Base-by-base conservation (phyloP, 192 early-diverging fungal species). In the Oehlia diaphana region DNA sequence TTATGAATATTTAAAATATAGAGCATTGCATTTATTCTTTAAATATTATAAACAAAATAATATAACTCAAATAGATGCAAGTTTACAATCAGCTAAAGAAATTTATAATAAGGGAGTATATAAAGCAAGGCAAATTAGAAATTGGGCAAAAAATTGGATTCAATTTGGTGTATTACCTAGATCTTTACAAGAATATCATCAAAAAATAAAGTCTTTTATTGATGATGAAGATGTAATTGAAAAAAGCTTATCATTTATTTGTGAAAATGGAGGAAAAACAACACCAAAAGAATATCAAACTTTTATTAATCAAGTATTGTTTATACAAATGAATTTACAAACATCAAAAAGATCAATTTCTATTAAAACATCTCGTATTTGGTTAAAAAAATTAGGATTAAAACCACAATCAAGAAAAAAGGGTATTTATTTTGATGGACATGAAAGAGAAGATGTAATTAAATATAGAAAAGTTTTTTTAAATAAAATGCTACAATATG, bases 381-480 rank as follows among this genome's bases (percentile, higher is more conserved):
- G 14, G 37, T 1, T 70, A 16, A 37, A 5, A 70, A 70, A 42
- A 9, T 37, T 70, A 26, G 68, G 39, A 5, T 42, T 70, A 70
- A 7, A n/a, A 33, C 39, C 14, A 21, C 37, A 70, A 42, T 33
- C 13, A 6, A 70, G 26, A 21, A 70, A 70, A 42, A 70, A 70
- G 44, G 63, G 39, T 35, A 61, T 76, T 12, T 76, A 76, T 39
- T 64, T 37, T 76, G 37, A 76, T 76, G 31, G 74, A 2, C 37
- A 76, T 39, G 58, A 76, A 64, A 37, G 62, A 23, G 19, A 61
- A 61, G 0, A 76, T 76, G 37, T 76, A 26, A 0, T 31, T 76
- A 1, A 21, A 33, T 76, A 76, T 76, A 12, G 7, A 3, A 5
- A 16, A 37, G 9, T 2, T 23, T 76, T 76, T 76, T 39, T 76